Evolutionary conservation across 148 eudicot species (phyloP).

Genomic region (Gaultheria prostrata): DNA sequence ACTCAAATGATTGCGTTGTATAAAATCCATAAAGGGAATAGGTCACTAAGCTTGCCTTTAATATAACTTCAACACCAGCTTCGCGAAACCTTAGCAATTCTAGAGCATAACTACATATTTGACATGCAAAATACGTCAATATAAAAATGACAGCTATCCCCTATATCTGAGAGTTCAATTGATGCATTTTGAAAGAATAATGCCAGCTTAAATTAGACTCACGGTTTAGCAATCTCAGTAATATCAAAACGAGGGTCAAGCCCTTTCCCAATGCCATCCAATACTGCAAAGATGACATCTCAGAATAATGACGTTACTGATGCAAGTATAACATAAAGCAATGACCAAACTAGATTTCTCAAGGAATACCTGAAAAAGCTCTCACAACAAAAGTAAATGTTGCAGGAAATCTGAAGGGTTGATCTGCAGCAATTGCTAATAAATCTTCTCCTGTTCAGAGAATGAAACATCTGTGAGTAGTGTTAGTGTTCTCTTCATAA

Average conservation of each 20-base stretch:
- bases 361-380: conserved; percentile 33
- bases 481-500: neutral
- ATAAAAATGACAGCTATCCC: neutral
- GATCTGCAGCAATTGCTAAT: conserved; percentile 90
- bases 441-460: conserved; percentile 85
- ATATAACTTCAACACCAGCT: conserved; percentile 89
- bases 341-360: neutral
- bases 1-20: neutral
- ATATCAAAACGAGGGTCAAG: conserved; percentile 99
- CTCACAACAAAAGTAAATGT: conserved; percentile 47
- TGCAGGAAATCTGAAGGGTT: conserved; percentile 97
- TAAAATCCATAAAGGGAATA: conserved; percentile 9
- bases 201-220: conserved; percentile 30
- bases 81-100: conserved; percentile 91
- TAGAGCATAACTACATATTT: conserved; percentile 72
- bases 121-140: conserved; percentile 13
- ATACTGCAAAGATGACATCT: conserved; percentile 43
- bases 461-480: conserved; percentile 17
- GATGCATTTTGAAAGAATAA: neutral
- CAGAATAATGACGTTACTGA: neutral
- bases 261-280: conserved; percentile 99
- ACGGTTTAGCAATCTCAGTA: conserved; percentile 98
- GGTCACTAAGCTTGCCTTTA: conserved; percentile 46
- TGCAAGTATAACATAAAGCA: neutral
- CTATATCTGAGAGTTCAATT: neutral